Conservation (phyloP, 306 rosid species). For the Trifolium fragiferum region DNA sequence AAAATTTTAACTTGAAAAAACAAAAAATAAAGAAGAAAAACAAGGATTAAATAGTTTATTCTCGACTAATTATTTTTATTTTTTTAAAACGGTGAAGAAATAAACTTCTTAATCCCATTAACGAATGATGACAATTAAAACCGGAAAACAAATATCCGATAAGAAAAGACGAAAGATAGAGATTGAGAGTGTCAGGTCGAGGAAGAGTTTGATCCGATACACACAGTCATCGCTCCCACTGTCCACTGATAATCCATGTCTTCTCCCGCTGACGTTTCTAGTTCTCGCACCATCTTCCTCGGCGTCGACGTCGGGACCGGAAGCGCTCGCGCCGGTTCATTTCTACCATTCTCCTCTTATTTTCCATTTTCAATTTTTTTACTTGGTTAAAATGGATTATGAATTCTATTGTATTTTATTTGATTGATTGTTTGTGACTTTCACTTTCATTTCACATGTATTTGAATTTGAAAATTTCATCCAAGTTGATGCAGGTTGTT, state of each 20-base stretch:
- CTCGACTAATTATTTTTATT: too few relatives aligned
- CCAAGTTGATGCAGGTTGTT: neutral
- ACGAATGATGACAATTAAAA: neutral
- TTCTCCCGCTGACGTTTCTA: constrained; percentile 36
- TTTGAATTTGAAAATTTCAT: neutral
- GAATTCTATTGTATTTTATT: neutral
- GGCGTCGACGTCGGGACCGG: constrained; percentile 97
- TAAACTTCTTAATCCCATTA: too few relatives aligned
- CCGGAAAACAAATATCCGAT: constrained; percentile 12
- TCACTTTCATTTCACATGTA: neutral
- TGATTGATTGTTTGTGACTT: neutral
- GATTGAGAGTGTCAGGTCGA: too few relatives aligned
- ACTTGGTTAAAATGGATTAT: neutral
- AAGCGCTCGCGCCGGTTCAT: constrained; percentile 92
- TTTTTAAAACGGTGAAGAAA: too few relatives aligned
- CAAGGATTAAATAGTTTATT: too few relatives aligned
- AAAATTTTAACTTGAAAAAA: too few relatives aligned
- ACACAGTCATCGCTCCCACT: constrained; percentile 42
- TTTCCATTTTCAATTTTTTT: neutral
- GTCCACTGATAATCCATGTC: constrained; percentile 58
- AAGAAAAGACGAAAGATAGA: neutral
- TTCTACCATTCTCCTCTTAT: neutral
- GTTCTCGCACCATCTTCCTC: constrained; percentile 67
- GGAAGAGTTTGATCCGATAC: constrained; percentile 37
- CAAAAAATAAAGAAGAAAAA: too few relatives aligned